These are phyloP conservation scores for Infundibulicybe gibba DNA, from an alignment of 768 basidiomycete species.

Conservation along the genomic window DNA sequence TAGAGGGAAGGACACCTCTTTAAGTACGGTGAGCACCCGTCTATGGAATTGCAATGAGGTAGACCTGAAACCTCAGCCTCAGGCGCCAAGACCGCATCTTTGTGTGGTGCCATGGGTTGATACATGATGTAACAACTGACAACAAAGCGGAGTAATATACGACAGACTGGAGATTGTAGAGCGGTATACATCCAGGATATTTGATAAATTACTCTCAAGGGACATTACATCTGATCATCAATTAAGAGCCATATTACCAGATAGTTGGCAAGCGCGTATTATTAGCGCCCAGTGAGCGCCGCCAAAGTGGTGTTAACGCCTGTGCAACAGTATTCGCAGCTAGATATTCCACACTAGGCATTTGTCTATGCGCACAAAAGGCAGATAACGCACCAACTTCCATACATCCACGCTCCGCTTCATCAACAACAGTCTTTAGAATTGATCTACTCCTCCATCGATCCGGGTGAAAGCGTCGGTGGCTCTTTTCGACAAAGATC, in stretches of 20 bases:
- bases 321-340: conserved; percentile 68
- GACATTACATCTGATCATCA: not conserved
- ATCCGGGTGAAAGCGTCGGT: conserved; percentile 78
- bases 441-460: conserved; percentile 71
- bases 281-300: conserved; percentile 28
- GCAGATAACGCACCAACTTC: conserved; percentile 51
- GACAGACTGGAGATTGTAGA: no score
- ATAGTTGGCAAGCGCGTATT: not conserved
- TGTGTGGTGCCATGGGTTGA: no score
- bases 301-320: conserved; percentile 70
- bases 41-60: no score
- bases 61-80: no score
- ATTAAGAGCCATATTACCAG: not conserved
- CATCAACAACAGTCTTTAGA: conserved; percentile 54
- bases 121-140: no score
- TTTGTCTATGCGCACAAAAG: not conserved
- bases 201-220: conserved; percentile 7
- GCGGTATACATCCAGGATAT: not conserved
- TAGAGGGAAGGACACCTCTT: no score
- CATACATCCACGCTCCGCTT: conserved; percentile 51
- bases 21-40: no score
- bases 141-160: no score
- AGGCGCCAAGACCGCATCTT: no score
- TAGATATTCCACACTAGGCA: conserved; percentile 7
- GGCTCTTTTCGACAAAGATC: conserved; percentile 63